phyloP scores from a whole-genome alignment of 805 yeast species.

The Candida tibetensis region DNA sequence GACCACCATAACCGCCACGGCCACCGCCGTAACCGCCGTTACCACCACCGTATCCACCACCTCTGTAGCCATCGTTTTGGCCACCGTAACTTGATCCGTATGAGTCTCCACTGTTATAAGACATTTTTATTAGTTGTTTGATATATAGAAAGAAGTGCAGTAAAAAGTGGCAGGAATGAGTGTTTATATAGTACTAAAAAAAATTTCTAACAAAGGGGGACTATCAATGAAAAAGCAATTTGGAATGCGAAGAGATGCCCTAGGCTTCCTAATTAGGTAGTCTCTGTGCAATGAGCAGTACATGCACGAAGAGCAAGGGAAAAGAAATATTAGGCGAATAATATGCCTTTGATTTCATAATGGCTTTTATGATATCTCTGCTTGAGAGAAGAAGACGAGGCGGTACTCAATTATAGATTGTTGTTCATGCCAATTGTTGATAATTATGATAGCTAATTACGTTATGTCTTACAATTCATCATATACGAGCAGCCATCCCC shows the following conservation, averaged over 20 bases:
- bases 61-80: conserved; percentile 17
- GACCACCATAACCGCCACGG: conserved; percentile 32
- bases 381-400: too few species aligned
- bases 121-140: conserved; percentile 25
- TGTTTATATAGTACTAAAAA: neutral
- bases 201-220: neutral
- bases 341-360: too few species aligned
- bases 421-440: too few species aligned
- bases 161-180: neutral
- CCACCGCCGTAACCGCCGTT: conserved; percentile 36
- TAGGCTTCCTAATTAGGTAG: conserved; percentile 9
- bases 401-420: too few species aligned
- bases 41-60: conserved; percentile 32
- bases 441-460: too few species aligned
- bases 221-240: conserved; percentile 5
- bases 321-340: too few species aligned
- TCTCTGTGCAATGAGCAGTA: conserved; percentile 4
- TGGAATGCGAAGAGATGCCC: conserved; percentile 4
- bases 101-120: conserved; percentile 31
- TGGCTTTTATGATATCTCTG: too few species aligned
- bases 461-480: too few species aligned
- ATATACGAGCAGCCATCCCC: too few species aligned
- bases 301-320: too few species aligned
- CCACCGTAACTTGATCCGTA: conserved; percentile 26
- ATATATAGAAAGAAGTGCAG: neutral